Evolutionary conservation across 495 filamentous ascomycete genomes (phyloP), one percentile per base, ranked within the genome.

Genomic region (Polyplosphaeria fusca): DNA sequence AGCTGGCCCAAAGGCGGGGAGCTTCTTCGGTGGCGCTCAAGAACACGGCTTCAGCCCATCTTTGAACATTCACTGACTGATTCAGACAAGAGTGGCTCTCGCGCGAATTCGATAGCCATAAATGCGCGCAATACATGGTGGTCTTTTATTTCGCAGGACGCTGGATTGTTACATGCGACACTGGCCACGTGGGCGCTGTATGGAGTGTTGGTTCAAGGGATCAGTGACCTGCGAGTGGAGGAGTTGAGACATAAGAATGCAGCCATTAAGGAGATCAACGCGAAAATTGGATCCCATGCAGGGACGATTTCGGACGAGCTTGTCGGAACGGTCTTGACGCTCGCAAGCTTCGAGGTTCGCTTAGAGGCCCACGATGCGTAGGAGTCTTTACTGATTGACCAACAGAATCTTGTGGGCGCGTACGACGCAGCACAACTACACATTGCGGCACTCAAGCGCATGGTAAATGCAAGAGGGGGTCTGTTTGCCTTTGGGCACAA

Each of bases 301-400:
- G 61, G 55, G 23, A 26, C 28, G 27, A 64, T 59, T 5, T 59
- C 61, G 26, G 61, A 64, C 27, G 43, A 54, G 39, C 20, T 64
- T 18, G 50, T 64, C 25, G 61, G 55, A 0, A 57, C 55, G 22
- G 55, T 59, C 5, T 14, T 55, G 14, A 55, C 46, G 7, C 42
- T 64, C 28, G 61, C 61, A 18, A 64, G 55, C 44, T 64, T 64
- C 25, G 61, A 64, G 55, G 60, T 63, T 7, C 43, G 49, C 41
- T 13, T 9, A 11, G 9, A 11, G 5, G 5, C 30, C 30, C 30
- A 35, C 14, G 7, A 7, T 35, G 7, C 7, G 14, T 35, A 7
- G 7, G 30, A 7, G 30, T 35, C 14, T 18, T 7, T 42, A 4
- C 38, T 41, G 49, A 42, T 11, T 11, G 22, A 41, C 22, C 4